A percentile compares a stretch with the other conserved stretches of the same genome.
These are phyloP conservation scores for Lodderomyces orthopsilosis DNA, from an alignment of 1,139 yeast genomes.

Conservation along the genomic window DNA sequence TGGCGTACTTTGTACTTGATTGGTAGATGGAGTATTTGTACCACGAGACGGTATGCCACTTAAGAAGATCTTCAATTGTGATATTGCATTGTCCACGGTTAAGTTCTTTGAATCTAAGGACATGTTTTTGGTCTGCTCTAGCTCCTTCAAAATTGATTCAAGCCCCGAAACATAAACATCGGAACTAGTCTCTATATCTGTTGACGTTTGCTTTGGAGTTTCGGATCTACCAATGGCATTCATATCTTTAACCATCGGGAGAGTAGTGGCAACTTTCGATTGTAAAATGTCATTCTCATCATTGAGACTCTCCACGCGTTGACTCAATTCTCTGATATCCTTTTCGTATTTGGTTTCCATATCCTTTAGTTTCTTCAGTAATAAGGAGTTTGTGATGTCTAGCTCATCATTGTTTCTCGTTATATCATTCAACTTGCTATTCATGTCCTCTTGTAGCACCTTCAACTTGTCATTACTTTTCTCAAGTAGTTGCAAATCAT, in stretches of 20 bases:
- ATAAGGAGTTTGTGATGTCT: constrained; percentile 36
- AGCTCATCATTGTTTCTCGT: constrained; percentile 52
- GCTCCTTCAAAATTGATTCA: constrained; percentile 1
- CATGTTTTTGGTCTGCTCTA: not conserved
- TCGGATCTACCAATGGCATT: not conserved
- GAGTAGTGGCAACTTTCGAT: constrained; percentile 8
- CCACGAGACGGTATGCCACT: not conserved
- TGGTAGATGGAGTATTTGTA: not conserved
- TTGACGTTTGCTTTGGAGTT: constrained; percentile 7
- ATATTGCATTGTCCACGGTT: not conserved
- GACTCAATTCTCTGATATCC: constrained; percentile 48
- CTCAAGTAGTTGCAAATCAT: constrained; percentile 34
- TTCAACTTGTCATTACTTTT: constrained; percentile 30
- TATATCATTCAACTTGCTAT: constrained; percentile 25
- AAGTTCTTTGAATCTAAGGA: not conserved
- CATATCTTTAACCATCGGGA: not conserved
- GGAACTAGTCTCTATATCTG: not conserved
- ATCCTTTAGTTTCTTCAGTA: constrained; percentile 35
- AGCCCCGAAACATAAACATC: not conserved
- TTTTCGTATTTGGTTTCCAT: constrained; percentile 31
- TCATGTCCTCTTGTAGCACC: constrained; percentile 31
- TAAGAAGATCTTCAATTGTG: not conserved
- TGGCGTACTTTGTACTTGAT: not conserved
- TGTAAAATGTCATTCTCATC: constrained; percentile 62
- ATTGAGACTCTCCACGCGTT: constrained; percentile 53